These are phyloP conservation scores for Micractinium conductrix DNA, from an alignment of 139 green algal genomes.

Conservation along the genomic window DNA sequence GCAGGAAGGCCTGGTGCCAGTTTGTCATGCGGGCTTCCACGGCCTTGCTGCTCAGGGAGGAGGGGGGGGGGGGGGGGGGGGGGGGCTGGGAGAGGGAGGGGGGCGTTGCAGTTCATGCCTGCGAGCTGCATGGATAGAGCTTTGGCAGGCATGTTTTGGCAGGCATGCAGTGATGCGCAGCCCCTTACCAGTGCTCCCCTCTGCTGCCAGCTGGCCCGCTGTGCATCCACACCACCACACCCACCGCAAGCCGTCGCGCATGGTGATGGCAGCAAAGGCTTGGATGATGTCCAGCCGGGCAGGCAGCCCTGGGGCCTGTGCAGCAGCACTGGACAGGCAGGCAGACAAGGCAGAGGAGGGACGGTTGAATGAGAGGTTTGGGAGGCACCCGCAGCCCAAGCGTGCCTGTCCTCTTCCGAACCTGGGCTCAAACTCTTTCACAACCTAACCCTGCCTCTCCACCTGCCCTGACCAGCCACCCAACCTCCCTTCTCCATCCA, in stretches of 20 bases:
- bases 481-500: too few relatives aligned
- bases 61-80: not conserved
- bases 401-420: too few relatives aligned
- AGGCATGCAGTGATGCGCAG: not conserved
- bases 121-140: not conserved
- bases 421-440: too few relatives aligned
- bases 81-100: not conserved
- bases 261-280: slow-evolving; percentile 4
- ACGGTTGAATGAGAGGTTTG: too few relatives aligned
- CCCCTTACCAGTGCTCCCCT: too few relatives aligned
- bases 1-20: slow-evolving; percentile 27
- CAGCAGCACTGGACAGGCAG: not conserved
- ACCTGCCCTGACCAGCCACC: too few relatives aligned
- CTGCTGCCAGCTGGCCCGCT: not conserved
- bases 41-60: slow-evolving; percentile 6
- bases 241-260: slow-evolving; percentile 7
- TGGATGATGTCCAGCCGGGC: slow-evolving; percentile 21
- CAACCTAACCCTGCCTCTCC: too few relatives aligned
- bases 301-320: not conserved
- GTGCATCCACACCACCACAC: not conserved
- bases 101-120: not conserved
- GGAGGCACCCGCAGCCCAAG: too few relatives aligned
- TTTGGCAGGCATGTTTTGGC: not conserved
- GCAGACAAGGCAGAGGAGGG: too few relatives aligned
- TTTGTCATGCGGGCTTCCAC: slow-evolving; percentile 5